These are phyloP conservation scores for Colletotrichum lentis DNA, from an alignment of 2,329 filamentous ascomycete genomes.

Conservation along the genomic window DNA sequence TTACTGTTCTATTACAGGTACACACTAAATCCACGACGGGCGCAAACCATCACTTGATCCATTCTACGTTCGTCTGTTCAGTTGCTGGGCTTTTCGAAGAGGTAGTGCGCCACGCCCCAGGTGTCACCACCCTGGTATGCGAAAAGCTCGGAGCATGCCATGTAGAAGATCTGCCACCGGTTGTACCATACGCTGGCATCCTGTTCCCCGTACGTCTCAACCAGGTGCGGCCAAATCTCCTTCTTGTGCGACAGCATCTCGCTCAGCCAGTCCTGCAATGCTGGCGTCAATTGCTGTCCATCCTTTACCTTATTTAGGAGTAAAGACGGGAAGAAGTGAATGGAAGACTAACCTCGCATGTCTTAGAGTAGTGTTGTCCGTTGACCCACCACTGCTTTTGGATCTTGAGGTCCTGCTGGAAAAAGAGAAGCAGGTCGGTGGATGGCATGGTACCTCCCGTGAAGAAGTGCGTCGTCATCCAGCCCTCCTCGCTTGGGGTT, in stretches of 20 bases:
- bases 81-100: conserved; percentile 66
- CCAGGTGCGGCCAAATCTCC: conserved; percentile 69
- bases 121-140: conserved; percentile 70
- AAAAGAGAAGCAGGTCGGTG: conserved; percentile 71
- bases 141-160: conserved; percentile 76
- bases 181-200: conserved; percentile 70
- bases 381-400: conserved; percentile 76
- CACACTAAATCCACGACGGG: not conserved
- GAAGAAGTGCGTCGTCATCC: conserved; percentile 80
- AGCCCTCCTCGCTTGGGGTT: conserved; percentile 63
- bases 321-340: too few species aligned
- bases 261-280: conserved; percentile 64
- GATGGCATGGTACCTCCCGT: conserved; percentile 77
- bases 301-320: not conserved
- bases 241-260: conserved; percentile 67
- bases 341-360: conserved; percentile 66
- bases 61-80: not conserved
- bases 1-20: not conserved
- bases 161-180: conserved; percentile 76
- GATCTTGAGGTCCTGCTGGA: conserved; percentile 68
- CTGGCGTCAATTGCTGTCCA: conserved; percentile 7
- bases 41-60: not conserved
- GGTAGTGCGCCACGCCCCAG: conserved; percentile 73
- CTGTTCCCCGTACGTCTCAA: conserved; percentile 70
- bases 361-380: conserved; percentile 73